Percentiles rank a stretch among this genome's conserved stretches.
phyloP scores from a whole-genome alignment of 2,329 filamentous ascomycete genomes.

The Talaromyces sp. region DNA sequence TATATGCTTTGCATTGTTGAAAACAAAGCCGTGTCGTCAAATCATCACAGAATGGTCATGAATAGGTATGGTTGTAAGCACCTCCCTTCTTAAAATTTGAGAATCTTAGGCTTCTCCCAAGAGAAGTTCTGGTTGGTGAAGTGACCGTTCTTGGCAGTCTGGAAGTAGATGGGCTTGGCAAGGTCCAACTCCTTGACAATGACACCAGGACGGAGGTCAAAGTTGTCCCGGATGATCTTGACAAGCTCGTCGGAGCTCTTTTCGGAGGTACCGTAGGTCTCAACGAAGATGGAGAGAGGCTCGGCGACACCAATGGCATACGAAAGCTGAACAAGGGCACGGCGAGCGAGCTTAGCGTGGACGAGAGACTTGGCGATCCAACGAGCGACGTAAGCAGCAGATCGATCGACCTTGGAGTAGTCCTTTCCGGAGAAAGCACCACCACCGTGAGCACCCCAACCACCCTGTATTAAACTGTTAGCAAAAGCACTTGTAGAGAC shows the following conservation, averaged over 20 bases:
- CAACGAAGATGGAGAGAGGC: constrained; percentile 95
- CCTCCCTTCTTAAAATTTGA: constrained; percentile 91
- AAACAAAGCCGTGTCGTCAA: constrained; percentile 45
- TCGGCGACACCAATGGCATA: constrained; percentile 99
- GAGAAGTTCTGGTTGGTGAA: constrained; percentile 97
- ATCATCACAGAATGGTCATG: constrained; percentile 32
- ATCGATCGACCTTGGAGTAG: constrained; percentile 99
- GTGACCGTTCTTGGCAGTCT: constrained; percentile 99
- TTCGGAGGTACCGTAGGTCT: constrained; percentile 90
- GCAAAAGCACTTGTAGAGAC: background rate
- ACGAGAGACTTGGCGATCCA: constrained; percentile 99
- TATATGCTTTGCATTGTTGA: constrained; percentile 47
- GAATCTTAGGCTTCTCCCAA: constrained; percentile 97
- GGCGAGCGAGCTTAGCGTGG: constrained; percentile 78
- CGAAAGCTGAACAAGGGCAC: constrained; percentile 92
- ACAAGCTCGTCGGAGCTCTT: constrained; percentile 91
- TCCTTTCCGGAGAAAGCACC: constrained; percentile 99
- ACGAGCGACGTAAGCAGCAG: constrained; percentile 91
- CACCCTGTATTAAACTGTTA: constrained; percentile 49
- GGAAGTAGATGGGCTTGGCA: constrained; percentile 92
- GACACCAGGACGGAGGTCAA: constrained; percentile 95
- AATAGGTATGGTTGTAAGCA: constrained; percentile 16
- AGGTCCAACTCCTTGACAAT: constrained; percentile 97
- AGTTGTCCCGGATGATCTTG: constrained; percentile 90
- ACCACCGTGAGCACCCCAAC: constrained; percentile 99